These are phyloP conservation scores for Ceratobasidium sp. DNA, from an alignment of 1,284 basidiomycete genomes.

Conservation along the genomic window DNA sequence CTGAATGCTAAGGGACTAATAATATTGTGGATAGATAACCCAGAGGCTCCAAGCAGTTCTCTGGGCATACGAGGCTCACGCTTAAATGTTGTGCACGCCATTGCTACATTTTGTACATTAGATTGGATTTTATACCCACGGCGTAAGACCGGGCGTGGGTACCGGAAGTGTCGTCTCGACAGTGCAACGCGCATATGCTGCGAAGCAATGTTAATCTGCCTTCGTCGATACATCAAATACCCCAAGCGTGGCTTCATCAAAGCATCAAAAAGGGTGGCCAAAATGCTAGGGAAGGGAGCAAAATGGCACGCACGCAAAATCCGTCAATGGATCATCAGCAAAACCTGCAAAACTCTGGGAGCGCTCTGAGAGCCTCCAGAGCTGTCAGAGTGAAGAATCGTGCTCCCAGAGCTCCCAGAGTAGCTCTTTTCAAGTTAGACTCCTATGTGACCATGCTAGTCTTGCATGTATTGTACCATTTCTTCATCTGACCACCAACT, in stretches of 20 bases:
- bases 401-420: too few species aligned
- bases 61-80: too few species aligned
- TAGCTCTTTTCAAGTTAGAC: too few species aligned
- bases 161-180: background rate
- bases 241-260: background rate
- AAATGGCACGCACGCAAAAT: background rate
- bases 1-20: too few species aligned
- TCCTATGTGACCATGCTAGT: too few species aligned
- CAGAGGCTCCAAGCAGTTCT: too few species aligned
- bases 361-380: too few species aligned
- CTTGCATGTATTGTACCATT: too few species aligned
- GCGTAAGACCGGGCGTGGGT: background rate
- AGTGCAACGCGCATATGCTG: background rate
- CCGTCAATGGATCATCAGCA: slow-evolving; percentile 5
- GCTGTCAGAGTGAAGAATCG: too few species aligned
- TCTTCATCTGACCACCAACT: too few species aligned
- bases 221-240: background rate
- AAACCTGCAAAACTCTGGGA: too few species aligned
- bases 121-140: background rate
- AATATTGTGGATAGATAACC: too few species aligned
- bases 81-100: background rate
- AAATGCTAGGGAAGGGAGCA: background rate
- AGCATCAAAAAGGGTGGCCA: background rate
- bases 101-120: background rate
- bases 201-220: background rate